Percentiles rank a stretch among this genome's conserved stretches.
Conservation (phyloP, 2,329 filamentous ascomycete species). For the Fusarium beomiforme region DNA sequence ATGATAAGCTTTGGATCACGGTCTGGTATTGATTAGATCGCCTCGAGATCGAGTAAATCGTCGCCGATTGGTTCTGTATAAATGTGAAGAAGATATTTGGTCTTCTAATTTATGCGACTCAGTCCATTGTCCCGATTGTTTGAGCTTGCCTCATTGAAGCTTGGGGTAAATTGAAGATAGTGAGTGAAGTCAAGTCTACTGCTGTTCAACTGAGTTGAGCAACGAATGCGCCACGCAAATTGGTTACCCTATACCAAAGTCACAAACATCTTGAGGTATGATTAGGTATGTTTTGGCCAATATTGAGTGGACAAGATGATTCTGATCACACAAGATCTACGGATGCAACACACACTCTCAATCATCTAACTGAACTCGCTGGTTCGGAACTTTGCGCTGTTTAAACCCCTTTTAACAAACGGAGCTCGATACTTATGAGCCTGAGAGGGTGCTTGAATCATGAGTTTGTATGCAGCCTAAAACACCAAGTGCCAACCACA, state of each 20-base stretch:
- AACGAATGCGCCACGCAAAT: neutral
- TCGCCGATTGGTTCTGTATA: neutral
- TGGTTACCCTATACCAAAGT: conserved; percentile 19
- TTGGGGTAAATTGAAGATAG: neutral
- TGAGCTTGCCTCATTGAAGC: neutral
- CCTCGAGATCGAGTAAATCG: neutral
- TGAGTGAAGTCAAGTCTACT: neutral
- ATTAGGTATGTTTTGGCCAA: neutral
- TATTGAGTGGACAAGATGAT: neutral
- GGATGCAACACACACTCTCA: neutral
- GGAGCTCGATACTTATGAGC: neutral
- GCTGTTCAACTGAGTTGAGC: neutral
- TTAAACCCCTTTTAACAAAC: neutral
- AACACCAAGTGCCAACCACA: neutral
- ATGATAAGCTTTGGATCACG: conserved; percentile 50
- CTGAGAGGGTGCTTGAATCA: neutral
- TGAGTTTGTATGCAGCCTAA: conserved; percentile 10
- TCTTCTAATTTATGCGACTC: neutral
- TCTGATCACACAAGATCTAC: neutral
- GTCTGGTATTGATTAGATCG: conserved; percentile 18
- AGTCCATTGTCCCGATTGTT: neutral
- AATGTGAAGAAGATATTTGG: neutral
- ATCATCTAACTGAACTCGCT: neutral
- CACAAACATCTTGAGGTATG: neutral
- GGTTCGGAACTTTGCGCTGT: neutral